These are phyloP conservation scores for Hanseniaspora valbyensis DNA, from an alignment of 805 yeast species.

Conservation along the genomic window DNA sequence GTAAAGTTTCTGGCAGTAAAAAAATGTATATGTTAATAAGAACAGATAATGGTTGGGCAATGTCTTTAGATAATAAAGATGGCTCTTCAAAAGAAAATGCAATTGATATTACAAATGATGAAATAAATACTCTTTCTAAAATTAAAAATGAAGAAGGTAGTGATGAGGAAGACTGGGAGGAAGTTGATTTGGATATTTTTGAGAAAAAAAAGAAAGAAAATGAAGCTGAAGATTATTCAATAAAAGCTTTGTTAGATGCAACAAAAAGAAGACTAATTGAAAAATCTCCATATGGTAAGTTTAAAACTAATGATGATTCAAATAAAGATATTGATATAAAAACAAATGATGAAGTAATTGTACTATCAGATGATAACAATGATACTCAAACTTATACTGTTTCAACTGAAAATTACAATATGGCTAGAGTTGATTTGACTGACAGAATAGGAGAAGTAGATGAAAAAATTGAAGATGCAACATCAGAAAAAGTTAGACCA, in stretches of 20 bases:
- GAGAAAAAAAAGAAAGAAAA: slow-evolving; percentile 21
- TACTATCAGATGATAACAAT: neutral
- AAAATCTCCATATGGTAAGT: neutral
- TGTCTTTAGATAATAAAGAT: slow-evolving; percentile 44
- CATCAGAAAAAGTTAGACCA: slow-evolving; percentile 22
- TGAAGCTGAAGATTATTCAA: slow-evolving; percentile 31
- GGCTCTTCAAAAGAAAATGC: slow-evolving; percentile 38
- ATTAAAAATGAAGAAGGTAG: slow-evolving; percentile 29
- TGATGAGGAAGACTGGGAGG: slow-evolving; percentile 62
- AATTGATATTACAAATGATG: slow-evolving; percentile 25
- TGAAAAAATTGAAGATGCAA: neutral
- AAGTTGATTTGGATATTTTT: slow-evolving; percentile 37
- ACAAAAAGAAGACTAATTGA: slow-evolving; percentile 7
- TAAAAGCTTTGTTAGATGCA: slow-evolving; percentile 31
- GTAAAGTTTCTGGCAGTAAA: slow-evolving; percentile 71
- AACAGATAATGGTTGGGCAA: slow-evolving; percentile 74
- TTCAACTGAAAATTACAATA: neutral
- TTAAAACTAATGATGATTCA: neutral
- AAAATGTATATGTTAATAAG: slow-evolving; percentile 62
- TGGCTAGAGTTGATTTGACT: neutral
- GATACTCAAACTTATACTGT: neutral
- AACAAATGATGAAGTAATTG: neutral
- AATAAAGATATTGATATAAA: neutral
- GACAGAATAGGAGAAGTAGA: neutral
- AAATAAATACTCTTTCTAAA: slow-evolving; percentile 14